Conservation (phyloP, 208 protist species). For the Wallacemonas sp. region DNA sequence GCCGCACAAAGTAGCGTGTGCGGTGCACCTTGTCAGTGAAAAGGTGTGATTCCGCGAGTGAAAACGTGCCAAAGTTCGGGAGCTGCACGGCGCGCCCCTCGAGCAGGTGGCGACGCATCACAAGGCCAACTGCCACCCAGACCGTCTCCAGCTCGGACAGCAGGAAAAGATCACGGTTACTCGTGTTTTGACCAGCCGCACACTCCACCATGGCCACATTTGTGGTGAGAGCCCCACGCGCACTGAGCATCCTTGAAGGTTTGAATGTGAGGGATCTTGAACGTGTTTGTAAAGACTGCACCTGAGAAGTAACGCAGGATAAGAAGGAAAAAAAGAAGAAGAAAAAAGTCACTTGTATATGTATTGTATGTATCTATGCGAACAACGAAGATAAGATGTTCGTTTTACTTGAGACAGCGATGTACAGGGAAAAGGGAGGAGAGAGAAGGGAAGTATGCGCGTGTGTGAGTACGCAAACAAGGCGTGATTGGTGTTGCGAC, state of each 20-base stretch:
- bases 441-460: no score
- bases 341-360: background rate
- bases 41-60: constrained; percentile 2
- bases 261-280: background rate
- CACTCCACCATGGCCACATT: constrained; percentile 84
- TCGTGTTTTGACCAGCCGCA: constrained; percentile 58
- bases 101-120: constrained; percentile 61
- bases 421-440: no score
- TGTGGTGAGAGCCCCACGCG: constrained; percentile 72
- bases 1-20: constrained; percentile 34
- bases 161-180: constrained; percentile 68
- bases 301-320: background rate
- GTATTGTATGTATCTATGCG: background rate
- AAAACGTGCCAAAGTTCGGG: constrained; percentile 15
- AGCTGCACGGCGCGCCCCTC: constrained; percentile 35
- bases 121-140: constrained; percentile 67
- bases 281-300: background rate
- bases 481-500: no score
- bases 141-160: constrained; percentile 83
- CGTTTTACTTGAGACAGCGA: no score
- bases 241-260: constrained; percentile 77
- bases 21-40: constrained; percentile 18
- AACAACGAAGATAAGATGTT: no score
- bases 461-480: no score
- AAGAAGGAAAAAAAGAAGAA: background rate